Conservation (phyloP, 805 yeast species). For the Kuraishia cidri region DNA sequence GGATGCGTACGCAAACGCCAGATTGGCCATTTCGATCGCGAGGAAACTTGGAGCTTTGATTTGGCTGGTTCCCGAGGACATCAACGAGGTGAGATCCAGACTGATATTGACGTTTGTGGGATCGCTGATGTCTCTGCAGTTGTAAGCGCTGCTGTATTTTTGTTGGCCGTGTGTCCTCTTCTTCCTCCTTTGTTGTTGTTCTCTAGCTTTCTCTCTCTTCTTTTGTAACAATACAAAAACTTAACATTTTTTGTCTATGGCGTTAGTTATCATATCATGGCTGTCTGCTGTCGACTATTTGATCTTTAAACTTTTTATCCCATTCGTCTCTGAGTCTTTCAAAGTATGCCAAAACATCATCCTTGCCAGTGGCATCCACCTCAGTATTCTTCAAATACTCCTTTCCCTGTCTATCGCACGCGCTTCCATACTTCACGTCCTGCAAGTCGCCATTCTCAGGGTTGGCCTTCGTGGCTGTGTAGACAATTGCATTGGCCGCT, state of each 20-base stretch:
- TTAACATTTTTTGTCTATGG: background rate
- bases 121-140: slow-evolving; percentile 74
- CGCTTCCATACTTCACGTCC: slow-evolving; percentile 63
- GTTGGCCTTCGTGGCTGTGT: slow-evolving; percentile 47
- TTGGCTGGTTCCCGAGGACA: slow-evolving; percentile 99
- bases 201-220: background rate
- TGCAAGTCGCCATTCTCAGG: slow-evolving; percentile 33
- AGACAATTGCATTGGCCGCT: slow-evolving; percentile 84
- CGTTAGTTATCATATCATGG: background rate
- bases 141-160: background rate
- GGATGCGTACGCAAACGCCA: slow-evolving; percentile 88
- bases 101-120: slow-evolving; percentile 92
- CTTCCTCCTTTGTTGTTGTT: background rate
- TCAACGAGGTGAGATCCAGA: slow-evolving; percentile 90
- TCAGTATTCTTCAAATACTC: slow-evolving; percentile 51
- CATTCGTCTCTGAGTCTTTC: slow-evolving; percentile 51
- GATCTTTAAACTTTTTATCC: slow-evolving; percentile 69
- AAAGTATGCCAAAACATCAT: slow-evolving; percentile 58
- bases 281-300: slow-evolving; percentile 47
- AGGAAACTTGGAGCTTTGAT: slow-evolving; percentile 96
- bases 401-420: slow-evolving; percentile 52
- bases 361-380: slow-evolving; percentile 56
- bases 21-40: slow-evolving; percentile 95
- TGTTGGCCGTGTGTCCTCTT: background rate
- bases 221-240: background rate